phyloP scores from a whole-genome alignment of 2,329 filamentous ascomycete species.

The Penicillium hordei region DNA sequence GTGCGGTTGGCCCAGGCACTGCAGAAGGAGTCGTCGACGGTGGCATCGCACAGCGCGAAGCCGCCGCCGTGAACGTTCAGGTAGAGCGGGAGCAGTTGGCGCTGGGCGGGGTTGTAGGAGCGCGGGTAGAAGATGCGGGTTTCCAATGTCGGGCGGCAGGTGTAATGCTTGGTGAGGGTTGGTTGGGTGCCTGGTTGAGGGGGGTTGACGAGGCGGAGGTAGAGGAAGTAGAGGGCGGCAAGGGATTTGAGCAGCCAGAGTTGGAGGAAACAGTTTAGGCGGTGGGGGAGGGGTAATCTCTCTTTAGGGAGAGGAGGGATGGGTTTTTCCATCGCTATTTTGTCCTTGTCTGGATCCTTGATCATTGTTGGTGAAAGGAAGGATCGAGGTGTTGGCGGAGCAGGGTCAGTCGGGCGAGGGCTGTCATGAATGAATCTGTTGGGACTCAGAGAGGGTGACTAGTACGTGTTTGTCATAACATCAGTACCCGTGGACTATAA shows the following conservation, averaged over 20 bases:
- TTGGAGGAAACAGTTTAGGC: conserved; percentile 21
- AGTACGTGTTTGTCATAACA: background rate
- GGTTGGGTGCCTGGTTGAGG: background rate
- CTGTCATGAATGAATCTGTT: background rate
- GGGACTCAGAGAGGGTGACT: background rate
- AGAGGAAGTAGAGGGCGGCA: conserved; percentile 11
- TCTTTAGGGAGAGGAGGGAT: conserved; percentile 16
- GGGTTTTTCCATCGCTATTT: background rate
- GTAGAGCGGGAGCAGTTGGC: conserved; percentile 39
- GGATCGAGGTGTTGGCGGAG: background rate
- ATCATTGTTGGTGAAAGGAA: background rate
- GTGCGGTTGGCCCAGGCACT: conserved; percentile 43
- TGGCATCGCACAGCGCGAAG: conserved; percentile 43
- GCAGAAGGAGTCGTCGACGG: conserved; percentile 52
- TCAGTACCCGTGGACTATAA: no score
- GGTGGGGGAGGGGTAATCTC: conserved; percentile 15
- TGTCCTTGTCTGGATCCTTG: background rate
- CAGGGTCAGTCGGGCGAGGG: background rate
- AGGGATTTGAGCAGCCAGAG: conserved; percentile 24
- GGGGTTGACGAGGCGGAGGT: conserved; percentile 12
- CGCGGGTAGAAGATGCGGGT: conserved; percentile 1
- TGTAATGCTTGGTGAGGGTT: background rate
- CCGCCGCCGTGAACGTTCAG: conserved; percentile 53
- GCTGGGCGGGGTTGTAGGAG: conserved; percentile 23
- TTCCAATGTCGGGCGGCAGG: background rate